phyloP scores from a whole-genome alignment of 768 basidiomycete species.

The Kwoniella heveanensis region DNA sequence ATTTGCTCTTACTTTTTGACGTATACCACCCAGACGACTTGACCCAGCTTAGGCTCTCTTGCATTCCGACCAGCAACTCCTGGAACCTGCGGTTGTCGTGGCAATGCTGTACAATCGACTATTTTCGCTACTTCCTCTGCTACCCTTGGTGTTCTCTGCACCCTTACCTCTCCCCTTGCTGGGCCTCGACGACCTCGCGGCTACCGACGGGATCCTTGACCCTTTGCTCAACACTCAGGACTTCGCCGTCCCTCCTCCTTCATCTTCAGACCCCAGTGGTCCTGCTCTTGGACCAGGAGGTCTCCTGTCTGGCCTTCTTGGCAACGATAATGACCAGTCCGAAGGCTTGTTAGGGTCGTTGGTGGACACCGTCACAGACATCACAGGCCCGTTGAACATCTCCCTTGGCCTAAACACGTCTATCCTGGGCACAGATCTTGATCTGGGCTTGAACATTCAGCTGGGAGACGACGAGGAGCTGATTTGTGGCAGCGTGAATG shows the following conservation, averaged over 20 bases:
- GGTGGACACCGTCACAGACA: constrained; percentile 10
- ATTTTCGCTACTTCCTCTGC: constrained; percentile 3
- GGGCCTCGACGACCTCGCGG: not conserved
- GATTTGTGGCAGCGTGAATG: constrained; percentile 17
- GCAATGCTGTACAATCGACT: not conserved
- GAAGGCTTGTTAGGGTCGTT: constrained; percentile 3
- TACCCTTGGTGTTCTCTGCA: constrained; percentile 5
- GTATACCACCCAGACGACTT: not conserved
- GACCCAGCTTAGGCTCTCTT: not conserved
- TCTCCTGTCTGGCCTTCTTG: not conserved
- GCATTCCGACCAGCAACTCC: too few species aligned
- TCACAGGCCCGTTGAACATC: constrained; percentile 15
- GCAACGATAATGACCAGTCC: not conserved
- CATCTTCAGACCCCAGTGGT: not conserved
- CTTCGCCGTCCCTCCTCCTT: not conserved
- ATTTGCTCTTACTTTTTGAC: constrained; percentile 10
- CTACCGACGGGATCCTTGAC: constrained; percentile 1
- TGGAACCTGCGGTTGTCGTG: too few species aligned
- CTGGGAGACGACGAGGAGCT: constrained; percentile 8
- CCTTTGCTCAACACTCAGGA: constrained; percentile 2
- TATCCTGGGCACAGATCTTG: constrained; percentile 6
- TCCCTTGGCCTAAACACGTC: constrained; percentile 2
- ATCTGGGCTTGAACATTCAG: constrained; percentile 17
- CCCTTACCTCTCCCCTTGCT: constrained; percentile 14
- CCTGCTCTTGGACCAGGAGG: not conserved